Evolutionary conservation across 176 grass and related monocot genomes (phyloP), one percentile per base, ranked within the genome.

Genomic region (Phragmites australis): DNA sequence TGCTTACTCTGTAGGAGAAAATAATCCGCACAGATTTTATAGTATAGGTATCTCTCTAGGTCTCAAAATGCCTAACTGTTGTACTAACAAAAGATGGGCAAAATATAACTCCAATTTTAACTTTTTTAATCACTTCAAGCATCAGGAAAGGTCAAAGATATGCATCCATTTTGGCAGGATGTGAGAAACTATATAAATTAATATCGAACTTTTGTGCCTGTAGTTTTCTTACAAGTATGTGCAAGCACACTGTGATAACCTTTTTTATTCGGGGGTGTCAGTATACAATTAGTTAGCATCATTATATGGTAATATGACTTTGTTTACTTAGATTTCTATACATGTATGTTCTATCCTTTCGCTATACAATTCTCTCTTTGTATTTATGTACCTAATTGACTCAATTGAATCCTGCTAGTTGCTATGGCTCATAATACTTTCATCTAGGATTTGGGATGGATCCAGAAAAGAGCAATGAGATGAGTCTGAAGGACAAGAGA

Each of bases 401-500:
- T 9, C 31, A 23, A 42, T 70, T 77, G 27, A 82, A 72, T 72
- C 19, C 47, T 55, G 14, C 31, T 74, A 64, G 15, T 50, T 74
- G 21, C 26, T 55, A 53, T 19, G 45, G 4, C 29, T 83, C 21
- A 68, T 71, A 34, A 22, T 70, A 76, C 65, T 69, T 83, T 70
- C 75, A 59, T 89, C 31, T 74, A 95, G 90, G 84, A 85, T 63
- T 84, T 43, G 59, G 81, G 57, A 89, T 92, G 76, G 89, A 90
- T 84, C 54, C 25, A 18, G 67, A 60, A 44, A 93, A 97, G 88
- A 77, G 54, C 23, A 87, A 77, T 51, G 72, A 76, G 69, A 86
- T 97, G 86, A 94, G 85, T 80, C 68, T 97, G 65, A 82, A 78
- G 68, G 89, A 92, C 69, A 97, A 90, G 73, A 92, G 94, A 83